These are phyloP conservation scores for Choiromyces venosus DNA, from an alignment of 495 filamentous ascomycete species.

Conservation along the genomic window DNA sequence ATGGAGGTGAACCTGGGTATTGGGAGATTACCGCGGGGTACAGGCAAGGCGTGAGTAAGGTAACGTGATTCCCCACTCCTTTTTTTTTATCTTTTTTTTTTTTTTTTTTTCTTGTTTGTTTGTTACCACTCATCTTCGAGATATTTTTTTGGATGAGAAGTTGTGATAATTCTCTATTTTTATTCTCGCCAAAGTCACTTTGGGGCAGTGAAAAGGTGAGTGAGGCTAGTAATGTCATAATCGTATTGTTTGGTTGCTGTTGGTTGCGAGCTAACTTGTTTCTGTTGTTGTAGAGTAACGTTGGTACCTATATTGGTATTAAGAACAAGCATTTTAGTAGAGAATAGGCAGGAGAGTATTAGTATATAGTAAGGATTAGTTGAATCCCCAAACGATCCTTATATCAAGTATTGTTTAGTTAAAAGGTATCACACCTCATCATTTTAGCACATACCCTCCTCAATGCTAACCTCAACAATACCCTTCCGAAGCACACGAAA, in stretches of 20 bases:
- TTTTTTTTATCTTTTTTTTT: not conserved
- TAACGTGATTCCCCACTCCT: not conserved
- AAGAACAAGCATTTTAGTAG: not conserved
- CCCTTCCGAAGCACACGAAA: not conserved
- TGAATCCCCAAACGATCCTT: not conserved
- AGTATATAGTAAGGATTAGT: not conserved
- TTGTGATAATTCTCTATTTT: not conserved
- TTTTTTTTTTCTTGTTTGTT: not conserved
- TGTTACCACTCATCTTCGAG: not conserved
- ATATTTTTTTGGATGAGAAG: not conserved
- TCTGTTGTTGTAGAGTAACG: not conserved
- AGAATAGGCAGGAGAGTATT: not conserved
- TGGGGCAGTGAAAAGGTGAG: not conserved
- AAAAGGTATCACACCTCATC: not conserved
- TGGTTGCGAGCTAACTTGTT: not conserved
- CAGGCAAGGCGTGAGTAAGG: not conserved
- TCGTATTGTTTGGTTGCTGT: not conserved
- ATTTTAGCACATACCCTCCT: not conserved
- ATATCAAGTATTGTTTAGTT: not conserved
- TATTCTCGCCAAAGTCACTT: not conserved
- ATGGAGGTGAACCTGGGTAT: not conserved
- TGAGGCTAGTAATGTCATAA: not conserved
- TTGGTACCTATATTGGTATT: not conserved
- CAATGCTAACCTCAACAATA: not conserved
- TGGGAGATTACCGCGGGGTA: not conserved